phyloP scores from a whole-genome alignment of 495 filamentous ascomycete genomes.

The Penicillium salamii region DNA sequence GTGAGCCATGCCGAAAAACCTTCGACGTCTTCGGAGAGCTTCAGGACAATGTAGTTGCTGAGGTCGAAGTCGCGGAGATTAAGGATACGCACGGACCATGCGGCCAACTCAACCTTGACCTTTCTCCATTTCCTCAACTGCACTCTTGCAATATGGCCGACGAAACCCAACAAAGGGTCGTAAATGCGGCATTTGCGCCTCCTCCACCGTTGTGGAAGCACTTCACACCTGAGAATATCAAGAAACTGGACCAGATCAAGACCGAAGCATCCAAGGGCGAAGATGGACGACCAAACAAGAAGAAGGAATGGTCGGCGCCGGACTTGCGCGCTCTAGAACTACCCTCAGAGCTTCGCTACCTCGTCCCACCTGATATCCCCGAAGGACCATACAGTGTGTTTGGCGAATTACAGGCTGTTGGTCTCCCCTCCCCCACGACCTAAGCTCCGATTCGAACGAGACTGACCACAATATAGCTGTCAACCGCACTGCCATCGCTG shows the following conservation, averaged over 20 bases:
- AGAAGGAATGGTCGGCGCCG: conserved; percentile 36
- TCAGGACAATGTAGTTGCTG: not conserved
- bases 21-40: not conserved
- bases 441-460: not conserved
- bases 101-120: not conserved
- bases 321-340: conserved; percentile 58
- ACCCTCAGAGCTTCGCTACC: conserved; percentile 69
- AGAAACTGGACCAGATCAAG: conserved; percentile 57
- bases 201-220: conserved; percentile 88
- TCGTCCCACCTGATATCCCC: conserved; percentile 79
- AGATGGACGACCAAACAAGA: conserved; percentile 27
- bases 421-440: conserved; percentile 6
- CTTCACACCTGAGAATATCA: conserved; percentile 77
- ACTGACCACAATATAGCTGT: conserved; percentile 32
- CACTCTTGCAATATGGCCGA: conserved; percentile 46
- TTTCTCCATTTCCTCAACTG: not conserved
- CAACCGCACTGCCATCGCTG: conserved; percentile 63
- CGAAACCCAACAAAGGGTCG: conserved; percentile 41
- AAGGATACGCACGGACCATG: conserved; percentile 7
- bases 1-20: conserved; percentile 26
- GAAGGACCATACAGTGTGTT: conserved; percentile 74
- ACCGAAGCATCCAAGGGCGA: conserved; percentile 40
- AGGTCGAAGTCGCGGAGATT: not conserved
- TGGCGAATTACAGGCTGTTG: conserved; percentile 61
- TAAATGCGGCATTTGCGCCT: conserved; percentile 68